These are phyloP conservation scores for Mimosa pudica DNA, from an alignment of 306 rosid genomes.

Conservation along the genomic window DNA sequence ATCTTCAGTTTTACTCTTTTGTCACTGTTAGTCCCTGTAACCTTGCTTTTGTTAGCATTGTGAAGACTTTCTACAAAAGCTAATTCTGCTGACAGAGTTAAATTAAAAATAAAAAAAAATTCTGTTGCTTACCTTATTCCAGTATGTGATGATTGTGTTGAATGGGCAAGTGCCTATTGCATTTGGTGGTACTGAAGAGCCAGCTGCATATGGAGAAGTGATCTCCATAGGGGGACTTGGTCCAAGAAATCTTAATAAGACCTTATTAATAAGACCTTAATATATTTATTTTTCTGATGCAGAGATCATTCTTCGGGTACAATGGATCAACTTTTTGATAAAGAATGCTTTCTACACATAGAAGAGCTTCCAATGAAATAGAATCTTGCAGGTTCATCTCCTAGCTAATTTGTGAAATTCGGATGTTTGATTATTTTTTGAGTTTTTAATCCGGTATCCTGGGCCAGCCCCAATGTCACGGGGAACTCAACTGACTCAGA, in stretches of 20 bases:
- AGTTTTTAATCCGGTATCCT: no score
- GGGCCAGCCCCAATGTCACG: no score
- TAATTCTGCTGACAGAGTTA: no score
- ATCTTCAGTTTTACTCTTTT: no score
- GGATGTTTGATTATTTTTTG: no score
- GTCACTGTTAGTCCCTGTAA: no score
- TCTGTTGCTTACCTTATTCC: constrained; percentile 33
- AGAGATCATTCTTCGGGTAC: constrained; percentile 85
- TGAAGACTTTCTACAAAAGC: no score
- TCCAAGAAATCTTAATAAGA: no score
- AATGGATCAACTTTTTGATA: constrained; percentile 86
- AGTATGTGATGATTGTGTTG: constrained; percentile 94
- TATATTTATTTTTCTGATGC: constrained; percentile 42
- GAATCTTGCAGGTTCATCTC: constrained; percentile 21
- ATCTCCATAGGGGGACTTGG: constrained; percentile 90
- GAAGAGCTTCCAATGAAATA: constrained; percentile 21
- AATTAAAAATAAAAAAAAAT: no score
- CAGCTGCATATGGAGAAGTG: constrained; percentile 92
- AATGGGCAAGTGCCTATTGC: constrained; percentile 86
- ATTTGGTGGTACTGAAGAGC: constrained; percentile 86
- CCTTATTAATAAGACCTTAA: no score
- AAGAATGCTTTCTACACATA: constrained; percentile 18
- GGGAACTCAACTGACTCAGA: no score
- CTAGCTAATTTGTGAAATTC: constrained; percentile 13
- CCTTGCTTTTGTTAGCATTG: no score